A percentile compares a stretch with the other conserved stretches of the same genome.
phyloP scores from a whole-genome alignment of 192 early-diverging fungal species.

The Gorgonomyces haynaldii region DNA sequence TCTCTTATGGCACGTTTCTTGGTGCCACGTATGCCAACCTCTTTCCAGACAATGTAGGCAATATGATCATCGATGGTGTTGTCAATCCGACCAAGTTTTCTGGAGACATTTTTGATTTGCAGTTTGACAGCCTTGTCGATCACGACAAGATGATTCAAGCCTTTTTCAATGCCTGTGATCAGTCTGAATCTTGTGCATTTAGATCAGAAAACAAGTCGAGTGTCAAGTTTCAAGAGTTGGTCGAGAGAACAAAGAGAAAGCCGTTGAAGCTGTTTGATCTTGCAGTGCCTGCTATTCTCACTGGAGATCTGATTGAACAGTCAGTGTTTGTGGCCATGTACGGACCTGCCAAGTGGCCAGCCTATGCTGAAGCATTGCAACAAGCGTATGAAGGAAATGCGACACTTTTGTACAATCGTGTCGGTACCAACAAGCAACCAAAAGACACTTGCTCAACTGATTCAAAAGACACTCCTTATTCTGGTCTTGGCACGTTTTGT shows the following conservation, averaged over 20 bases:
- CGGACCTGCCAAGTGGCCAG: conserved; percentile 9
- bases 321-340: conserved; percentile 8
- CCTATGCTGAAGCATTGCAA: conserved; percentile 1
- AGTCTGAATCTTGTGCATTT: neutral
- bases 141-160: neutral
- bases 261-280: neutral
- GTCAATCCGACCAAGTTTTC: conserved; percentile 13
- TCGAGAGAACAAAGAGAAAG: neutral
- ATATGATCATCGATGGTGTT: conserved; percentile 22
- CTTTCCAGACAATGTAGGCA: conserved; percentile 26
- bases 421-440: neutral
- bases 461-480: neutral
- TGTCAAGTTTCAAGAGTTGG: no score
- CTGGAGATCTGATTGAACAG: neutral
- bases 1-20: conserved; percentile 23
- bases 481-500: neutral
- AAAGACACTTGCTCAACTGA: neutral
- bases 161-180: neutral
- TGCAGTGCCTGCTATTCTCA: conserved; percentile 7
- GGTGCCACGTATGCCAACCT: conserved; percentile 24
- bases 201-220: no score
- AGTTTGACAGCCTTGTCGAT: neutral
- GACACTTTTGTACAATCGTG: conserved; percentile 1
- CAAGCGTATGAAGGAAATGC: neutral
- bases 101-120: neutral